These are phyloP conservation scores for Castanea crenata DNA, from an alignment of 306 rosid species.

Conservation along the genomic window DNA sequence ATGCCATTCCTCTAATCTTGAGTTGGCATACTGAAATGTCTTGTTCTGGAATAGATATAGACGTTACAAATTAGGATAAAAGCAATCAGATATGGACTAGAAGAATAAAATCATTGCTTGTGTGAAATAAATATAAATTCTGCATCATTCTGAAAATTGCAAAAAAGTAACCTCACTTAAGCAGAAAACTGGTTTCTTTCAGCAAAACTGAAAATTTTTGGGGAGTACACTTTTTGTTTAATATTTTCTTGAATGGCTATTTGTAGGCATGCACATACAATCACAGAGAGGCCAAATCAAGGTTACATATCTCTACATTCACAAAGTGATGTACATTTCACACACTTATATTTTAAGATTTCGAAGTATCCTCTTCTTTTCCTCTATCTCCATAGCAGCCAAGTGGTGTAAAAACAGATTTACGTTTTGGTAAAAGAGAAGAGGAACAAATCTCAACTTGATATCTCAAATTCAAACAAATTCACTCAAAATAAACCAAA, in stretches of 20 bases:
- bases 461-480: background rate
- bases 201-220: background rate
- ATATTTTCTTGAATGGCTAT: background rate
- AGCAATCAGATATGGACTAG: background rate
- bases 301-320: background rate
- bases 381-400: too few species aligned
- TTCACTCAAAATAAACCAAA: background rate
- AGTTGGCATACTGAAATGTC: conserved; percentile 62
- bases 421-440: background rate
- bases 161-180: background rate
- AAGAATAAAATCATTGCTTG: background rate
- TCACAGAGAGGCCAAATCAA: background rate
- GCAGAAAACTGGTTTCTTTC: background rate
- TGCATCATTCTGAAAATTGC: background rate
- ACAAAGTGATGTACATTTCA: too few species aligned
- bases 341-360: too few species aligned
- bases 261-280: background rate
- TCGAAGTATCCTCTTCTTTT: too few species aligned
- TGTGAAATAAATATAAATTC: too few species aligned
- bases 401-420: background rate
- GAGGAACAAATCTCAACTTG: background rate
- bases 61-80: background rate
- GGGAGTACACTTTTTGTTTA: background rate
- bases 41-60: conserved; percentile 32
- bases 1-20: conserved; percentile 71